These are phyloP conservation scores for Talaromyces adpressus DNA, from an alignment of 495 filamentous ascomycete genomes.

Conservation along the genomic window DNA sequence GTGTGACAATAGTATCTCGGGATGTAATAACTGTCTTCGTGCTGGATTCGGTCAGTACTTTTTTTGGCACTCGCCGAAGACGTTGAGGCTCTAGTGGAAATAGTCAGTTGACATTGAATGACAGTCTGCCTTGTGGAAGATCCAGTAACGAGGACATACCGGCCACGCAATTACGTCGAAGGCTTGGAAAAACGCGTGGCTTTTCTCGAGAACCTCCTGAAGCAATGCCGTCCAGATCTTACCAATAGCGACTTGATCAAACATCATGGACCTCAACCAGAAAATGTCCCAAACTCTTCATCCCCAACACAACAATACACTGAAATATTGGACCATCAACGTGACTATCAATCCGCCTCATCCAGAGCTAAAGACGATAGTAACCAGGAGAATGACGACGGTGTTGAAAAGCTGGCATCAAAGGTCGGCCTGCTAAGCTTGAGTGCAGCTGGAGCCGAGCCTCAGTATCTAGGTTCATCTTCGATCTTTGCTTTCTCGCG, in stretches of 20 bases:
- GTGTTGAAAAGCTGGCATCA: constrained; percentile 2
- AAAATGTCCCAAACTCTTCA: background rate
- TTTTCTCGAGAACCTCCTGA: constrained; percentile 9
- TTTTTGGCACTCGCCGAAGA: background rate
- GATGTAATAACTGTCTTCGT: background rate
- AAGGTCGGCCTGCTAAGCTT: constrained; percentile 1
- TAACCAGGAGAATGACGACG: background rate
- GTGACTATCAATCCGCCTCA: background rate
- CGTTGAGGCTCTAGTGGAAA: background rate
- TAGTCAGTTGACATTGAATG: background rate
- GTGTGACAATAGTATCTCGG: background rate
- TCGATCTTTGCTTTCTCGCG: constrained; percentile 9
- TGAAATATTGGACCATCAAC: background rate
- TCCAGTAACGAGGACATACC: constrained; percentile 9
- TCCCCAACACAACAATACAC: background rate
- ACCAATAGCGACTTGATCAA: background rate
- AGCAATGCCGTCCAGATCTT: background rate
- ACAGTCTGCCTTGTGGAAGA: constrained; percentile 14
- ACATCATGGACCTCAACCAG: background rate
- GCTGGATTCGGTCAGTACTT: background rate
- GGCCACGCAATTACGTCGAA: constrained; percentile 13
- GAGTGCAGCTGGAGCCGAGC: constrained; percentile 5
- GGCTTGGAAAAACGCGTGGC: constrained; percentile 11
- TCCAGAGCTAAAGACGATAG: background rate
- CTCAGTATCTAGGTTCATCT: constrained; percentile 6